Conservation (phyloP, 148 eudicot genomes). For the Oxyria digyna region DNA sequence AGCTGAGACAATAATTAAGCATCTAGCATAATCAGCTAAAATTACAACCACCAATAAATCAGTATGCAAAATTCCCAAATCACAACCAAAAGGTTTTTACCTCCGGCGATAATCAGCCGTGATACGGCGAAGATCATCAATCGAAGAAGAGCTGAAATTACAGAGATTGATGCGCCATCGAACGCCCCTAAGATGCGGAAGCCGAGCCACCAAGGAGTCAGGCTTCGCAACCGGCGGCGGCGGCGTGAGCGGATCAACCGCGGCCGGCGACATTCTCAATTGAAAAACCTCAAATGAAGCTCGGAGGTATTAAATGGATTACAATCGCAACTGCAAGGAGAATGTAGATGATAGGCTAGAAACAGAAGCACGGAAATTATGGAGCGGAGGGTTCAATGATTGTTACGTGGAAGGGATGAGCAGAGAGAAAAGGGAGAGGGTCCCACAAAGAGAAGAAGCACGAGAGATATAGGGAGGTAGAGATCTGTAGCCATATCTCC, state of each 20-base stretch:
- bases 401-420: conserved; percentile 3
- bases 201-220: conserved; percentile 15
- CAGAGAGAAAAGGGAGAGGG: conserved; percentile 1
- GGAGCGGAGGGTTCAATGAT: not conserved
- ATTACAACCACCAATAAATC: not conserved
- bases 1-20: not conserved
- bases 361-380: not conserved
- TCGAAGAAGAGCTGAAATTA: conserved; percentile 41
- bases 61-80: not conserved
- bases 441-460: not conserved
- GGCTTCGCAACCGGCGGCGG: not conserved
- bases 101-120: conserved; percentile 62
- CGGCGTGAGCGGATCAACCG: conserved; percentile 10
- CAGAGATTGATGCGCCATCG: conserved; percentile 70
- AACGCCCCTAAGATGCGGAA: conserved; percentile 48
- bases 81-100: conserved; percentile 16
- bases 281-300: not conserved
- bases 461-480: not conserved
- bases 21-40: not conserved
- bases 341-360: not conserved
- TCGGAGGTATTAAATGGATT: not conserved
- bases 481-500: not conserved
- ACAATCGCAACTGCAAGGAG: not conserved
- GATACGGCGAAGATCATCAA: conserved; percentile 57
- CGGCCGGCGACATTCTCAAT: not conserved